Conservation (phyloP, 2,329 filamentous ascomycete genomes). For the Trichoderma endophyticum region DNA sequence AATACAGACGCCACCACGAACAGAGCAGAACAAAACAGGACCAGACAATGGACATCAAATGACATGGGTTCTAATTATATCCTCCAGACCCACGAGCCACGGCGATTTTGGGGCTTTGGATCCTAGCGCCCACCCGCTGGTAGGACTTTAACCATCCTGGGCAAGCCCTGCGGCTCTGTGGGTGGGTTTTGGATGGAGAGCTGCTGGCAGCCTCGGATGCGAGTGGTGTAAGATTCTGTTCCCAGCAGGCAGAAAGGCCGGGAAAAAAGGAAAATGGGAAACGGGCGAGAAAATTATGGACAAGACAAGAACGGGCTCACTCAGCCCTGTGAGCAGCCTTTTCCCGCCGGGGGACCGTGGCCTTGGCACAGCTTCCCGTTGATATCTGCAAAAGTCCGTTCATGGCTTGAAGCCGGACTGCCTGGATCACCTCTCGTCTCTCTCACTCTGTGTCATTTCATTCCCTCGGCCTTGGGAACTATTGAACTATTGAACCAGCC, state of each 20-base stretch:
- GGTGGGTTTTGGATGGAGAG: not conserved
- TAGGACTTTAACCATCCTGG: not conserved
- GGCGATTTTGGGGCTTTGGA: not conserved
- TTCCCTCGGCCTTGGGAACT: not conserved
- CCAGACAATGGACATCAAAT: not conserved
- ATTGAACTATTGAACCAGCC: not conserved
- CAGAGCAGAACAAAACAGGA: not conserved
- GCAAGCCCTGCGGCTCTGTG: slow-evolving; percentile 1
- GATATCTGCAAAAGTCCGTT: not conserved
- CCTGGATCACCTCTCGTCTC: not conserved
- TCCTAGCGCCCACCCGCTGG: not conserved
- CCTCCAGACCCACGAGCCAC: not conserved
- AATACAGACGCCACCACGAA: not conserved
- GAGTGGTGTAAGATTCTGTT: not conserved
- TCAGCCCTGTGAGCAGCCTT: slow-evolving; percentile 11
- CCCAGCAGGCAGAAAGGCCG: not conserved
- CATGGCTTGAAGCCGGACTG: not conserved
- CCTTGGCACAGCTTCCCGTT: not conserved
- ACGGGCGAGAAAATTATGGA: not conserved
- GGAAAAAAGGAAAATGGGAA: not conserved
- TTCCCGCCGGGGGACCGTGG: not conserved
- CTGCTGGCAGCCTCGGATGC: not conserved
- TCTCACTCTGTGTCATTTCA: not conserved
- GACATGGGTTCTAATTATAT: slow-evolving; percentile 2
- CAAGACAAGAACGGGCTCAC: not conserved